Base-by-base conservation (phyloP, 2,329 filamentous ascomycete genomes). In the Zymoseptoria brevis region DNA sequence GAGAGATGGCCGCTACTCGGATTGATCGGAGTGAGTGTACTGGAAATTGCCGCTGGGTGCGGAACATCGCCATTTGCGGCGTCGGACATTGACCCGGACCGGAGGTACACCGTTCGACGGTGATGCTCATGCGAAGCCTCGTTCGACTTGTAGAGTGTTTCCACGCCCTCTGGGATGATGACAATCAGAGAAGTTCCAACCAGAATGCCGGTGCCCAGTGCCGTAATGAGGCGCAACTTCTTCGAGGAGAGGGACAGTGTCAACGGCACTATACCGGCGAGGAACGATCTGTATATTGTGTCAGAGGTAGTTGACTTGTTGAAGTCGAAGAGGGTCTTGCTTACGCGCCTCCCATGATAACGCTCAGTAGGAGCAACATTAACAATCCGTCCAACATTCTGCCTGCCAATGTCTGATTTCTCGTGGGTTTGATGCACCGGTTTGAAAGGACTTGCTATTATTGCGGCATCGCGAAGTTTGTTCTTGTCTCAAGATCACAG, bases 171-270 rank as follows among this genome's bases (percentile, higher is more conserved):
- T 0, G 94, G 94, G 69, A 99, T 96, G 71, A 99, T 97, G 30
- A 99, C 91, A 64, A 97, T 93, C 64, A 99, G 82, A 1, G 93
- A 93, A 26, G 94, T 97, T 41, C 94, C 94, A 16, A 99, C 92
- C 8, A 99, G 80, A 55, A 99, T 88, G 51, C 94, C 94, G 74
- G 96, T 90, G 56, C 94, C 94, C 72, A 97, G 84, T 59, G 91
- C 92, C 21, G 93, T 95, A 72, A 97, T 89, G 54, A 96, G 79
- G 71, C 93, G 87, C 59, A 97, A 79, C 74, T 96, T 90, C 50
- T 90, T 89, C 61, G 88, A 86, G 29, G 92, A 93, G 24, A 99
- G 82, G 59, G 87, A 84, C 79, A 99, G 89, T 59, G 90, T 92
- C 55, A 99, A 81, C 45, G 94, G 94, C 65, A 99, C 80, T 66